Evolutionary conservation across 805 yeast genomes (phyloP), one percentile per base, ranked within the genome.

Genomic region (Schwanniomyces polymorphus): DNA sequence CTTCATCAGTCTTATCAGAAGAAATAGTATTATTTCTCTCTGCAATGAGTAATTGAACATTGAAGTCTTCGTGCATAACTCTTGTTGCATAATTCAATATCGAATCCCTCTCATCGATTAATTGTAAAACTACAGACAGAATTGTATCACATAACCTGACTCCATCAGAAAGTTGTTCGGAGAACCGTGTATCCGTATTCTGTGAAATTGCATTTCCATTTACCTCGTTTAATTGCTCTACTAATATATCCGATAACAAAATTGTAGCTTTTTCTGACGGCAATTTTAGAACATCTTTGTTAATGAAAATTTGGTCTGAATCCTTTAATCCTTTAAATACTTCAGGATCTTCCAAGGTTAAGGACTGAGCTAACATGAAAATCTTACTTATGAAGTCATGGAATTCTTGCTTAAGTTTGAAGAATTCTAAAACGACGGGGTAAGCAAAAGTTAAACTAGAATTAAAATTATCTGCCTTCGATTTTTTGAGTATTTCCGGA

Each of bases 331-430:
- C 80, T 43, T 75, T 74, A 64, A 88, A 88, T 1, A 84, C 85
- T 48, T 86, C 90, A 0, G 94, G 90, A 59, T 88, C 95, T 26
- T 77, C 80, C 9, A 87, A 64, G 0, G 94, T 85, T 9, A 88
- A 65, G 10, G 82, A 73, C 59, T 88, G 96, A 0, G 87, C 76
- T 41, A 84, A 81, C 76, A 88, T 78, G 9, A 88, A 72, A 5
- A 86, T 72, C 26, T 76, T 76, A 3, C 82, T 70, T 27, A 84
- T 70, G 4, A 76, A 60, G 53, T 85, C 81, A 61, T 89, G 91
- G 23, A 88, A 61, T 7, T 78, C 75, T 60, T 90, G 97, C 56
- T 90, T 91, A 41, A 79, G 68, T 51, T 85, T 86, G 57, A 84
- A 80, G 59, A 87, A 90, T 43, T 88, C 95, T n/a, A 85, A 71